These are phyloP conservation scores for Dactylonectria estremocensis DNA, from an alignment of 2,329 filamentous ascomycete species.

Conservation along the genomic window DNA sequence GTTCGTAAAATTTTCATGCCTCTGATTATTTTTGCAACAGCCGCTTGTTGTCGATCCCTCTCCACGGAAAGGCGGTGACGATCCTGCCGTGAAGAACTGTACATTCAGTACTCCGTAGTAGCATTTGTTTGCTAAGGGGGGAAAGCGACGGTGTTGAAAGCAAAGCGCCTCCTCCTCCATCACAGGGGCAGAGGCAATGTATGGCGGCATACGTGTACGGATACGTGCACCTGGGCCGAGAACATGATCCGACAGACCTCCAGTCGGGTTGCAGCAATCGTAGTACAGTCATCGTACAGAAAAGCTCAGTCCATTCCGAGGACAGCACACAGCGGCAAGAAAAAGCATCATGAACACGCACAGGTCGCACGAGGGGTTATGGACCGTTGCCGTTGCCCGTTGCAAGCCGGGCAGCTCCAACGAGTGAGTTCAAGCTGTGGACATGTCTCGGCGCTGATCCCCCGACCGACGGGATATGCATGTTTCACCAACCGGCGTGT, in stretches of 20 bases:
- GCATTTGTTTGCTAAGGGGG: not conserved
- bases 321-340: slow-evolving; percentile 18
- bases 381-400: slow-evolving; percentile 24
- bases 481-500: slow-evolving; percentile 34
- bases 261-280: slow-evolving; percentile 6
- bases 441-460: slow-evolving; percentile 39
- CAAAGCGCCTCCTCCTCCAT: not conserved
- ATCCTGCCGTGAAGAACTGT: not conserved
- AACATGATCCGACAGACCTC: not conserved
- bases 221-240: slow-evolving; percentile 8
- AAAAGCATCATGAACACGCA: slow-evolving; percentile 12
- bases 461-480: slow-evolving; percentile 26
- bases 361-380: slow-evolving; percentile 27
- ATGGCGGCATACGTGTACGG: slow-evolving; percentile 2
- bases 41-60: not conserved
- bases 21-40: slow-evolving; percentile 12
- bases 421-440: slow-evolving; percentile 1
- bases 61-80: slow-evolving; percentile 2
- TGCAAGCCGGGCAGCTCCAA: not conserved
- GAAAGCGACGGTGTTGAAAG: not conserved
- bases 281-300: not conserved
- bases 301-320: slow-evolving; percentile 12
- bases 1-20: slow-evolving; percentile 9
- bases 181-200: not conserved
- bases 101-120: no score